Evolutionary conservation across 345 rosid genomes (phyloP).

Genomic region (Eucalyptus decipiens): DNA sequence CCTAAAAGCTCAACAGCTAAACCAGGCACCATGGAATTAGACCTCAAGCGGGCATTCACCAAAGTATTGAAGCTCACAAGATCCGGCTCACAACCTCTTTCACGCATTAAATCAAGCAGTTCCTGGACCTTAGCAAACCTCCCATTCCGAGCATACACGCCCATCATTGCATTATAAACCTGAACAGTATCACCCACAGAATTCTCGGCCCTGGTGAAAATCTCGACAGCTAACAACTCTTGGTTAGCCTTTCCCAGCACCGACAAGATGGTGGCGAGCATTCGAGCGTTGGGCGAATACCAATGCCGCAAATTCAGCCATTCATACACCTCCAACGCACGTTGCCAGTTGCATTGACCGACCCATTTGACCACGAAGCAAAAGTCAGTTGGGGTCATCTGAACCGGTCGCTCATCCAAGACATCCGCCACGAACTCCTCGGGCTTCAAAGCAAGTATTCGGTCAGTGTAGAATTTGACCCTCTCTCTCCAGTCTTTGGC

Average conservation of each 20-base stretch:
- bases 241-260: slow-evolving; percentile 83
- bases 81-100: slow-evolving; percentile 79
- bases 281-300: slow-evolving; percentile 76
- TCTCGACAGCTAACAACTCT: slow-evolving; percentile 63
- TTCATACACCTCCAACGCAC: slow-evolving; percentile 83
- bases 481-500: slow-evolving; percentile 91
- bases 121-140: slow-evolving; percentile 52
- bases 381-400: slow-evolving; percentile 90
- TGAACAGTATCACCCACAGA: slow-evolving; percentile 62
- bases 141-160: slow-evolving; percentile 73
- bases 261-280: slow-evolving; percentile 77
- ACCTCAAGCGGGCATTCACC: slow-evolving; percentile 78
- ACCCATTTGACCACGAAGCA: slow-evolving; percentile 82
- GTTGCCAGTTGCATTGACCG: slow-evolving; percentile 83
- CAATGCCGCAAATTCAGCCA: slow-evolving; percentile 86
- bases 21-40: slow-evolving; percentile 41
- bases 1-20: slow-evolving; percentile 49
- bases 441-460: slow-evolving; percentile 38
- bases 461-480: slow-evolving; percentile 53
- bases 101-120: slow-evolving; percentile 66
- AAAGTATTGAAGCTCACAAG: slow-evolving; percentile 92
- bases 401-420: slow-evolving; percentile 56
- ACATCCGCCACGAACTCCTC: slow-evolving; percentile 75
- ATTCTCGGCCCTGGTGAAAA: slow-evolving; percentile 52
- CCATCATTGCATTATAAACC: slow-evolving; percentile 96